Base-by-base conservation (phyloP, 495 filamentous ascomycete species). In the Trichoderma asperelloides region DNA sequence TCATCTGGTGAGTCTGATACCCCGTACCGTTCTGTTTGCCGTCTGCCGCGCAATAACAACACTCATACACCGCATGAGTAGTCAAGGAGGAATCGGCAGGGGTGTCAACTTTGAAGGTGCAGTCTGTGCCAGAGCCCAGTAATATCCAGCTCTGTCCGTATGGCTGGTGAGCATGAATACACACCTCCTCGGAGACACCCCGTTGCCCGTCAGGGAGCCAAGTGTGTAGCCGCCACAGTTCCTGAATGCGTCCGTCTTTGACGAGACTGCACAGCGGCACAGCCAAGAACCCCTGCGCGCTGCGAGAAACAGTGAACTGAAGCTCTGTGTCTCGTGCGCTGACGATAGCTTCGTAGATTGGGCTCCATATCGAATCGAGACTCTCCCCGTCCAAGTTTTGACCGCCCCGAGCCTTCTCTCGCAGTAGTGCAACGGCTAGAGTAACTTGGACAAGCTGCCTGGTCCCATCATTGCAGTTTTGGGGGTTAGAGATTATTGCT, bases 231-330 rank as follows among this genome's bases (percentile, higher is more conserved):
- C 72, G 66, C 41, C 67, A 71, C 8, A 74, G 68, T 39, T 74
- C 69, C 13, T 73, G 71, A 28, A 74, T 74, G 9, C 49, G 63
- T 9, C 67, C 70, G 27, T 71, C 55, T 21, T 69, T 68, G 6
- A 67, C 28, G 65, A 76, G 33, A 69, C 73, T 67, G 67, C 69
- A 68, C 45, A 76, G 63, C 67, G 76, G 66, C 18, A 75, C 63
- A 57, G 70, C 40, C 68, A 74, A 55, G 64, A 75, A 69, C 23
- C 70, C 66, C 68, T 73, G 67, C 12, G 70, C 62, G 68, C 73
- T 69, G 66, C 76, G 63, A 64, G 74, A 73, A 30, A 84, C 84
- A n/a, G 68, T 71, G 18, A 68, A 16, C n/a, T n/a, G 43, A 15
- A 47, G 15, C 9, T 15, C 43, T 47, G 43, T 15, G 43, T 47